Evolutionary conservation across 116 monocot species (phyloP).

Genomic region (Posidonia oceanica): DNA sequence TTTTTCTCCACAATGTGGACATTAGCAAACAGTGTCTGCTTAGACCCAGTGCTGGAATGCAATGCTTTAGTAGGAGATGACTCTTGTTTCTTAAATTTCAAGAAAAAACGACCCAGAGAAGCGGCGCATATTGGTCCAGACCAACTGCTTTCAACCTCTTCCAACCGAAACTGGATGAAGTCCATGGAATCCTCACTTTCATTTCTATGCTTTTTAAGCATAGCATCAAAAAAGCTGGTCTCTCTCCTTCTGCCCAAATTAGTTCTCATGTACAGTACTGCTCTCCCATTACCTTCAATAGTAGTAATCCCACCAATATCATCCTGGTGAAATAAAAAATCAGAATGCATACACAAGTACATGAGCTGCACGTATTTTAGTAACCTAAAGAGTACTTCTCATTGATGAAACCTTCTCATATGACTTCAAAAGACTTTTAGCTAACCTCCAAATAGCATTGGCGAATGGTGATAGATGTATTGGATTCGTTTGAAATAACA

Average conservation of each 20-base stretch:
- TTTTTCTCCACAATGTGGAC: conserved; percentile 53
- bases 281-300: conserved; percentile 33
- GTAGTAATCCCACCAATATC: conserved; percentile 19
- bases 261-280: conserved; percentile 27
- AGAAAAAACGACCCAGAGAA: conserved; percentile 79
- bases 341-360: not conserved
- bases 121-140: conserved; percentile 83
- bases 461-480: conserved; percentile 32
- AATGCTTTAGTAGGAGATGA: conserved; percentile 7
- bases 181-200: conserved; percentile 32
- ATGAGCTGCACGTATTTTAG: too few relatives aligned
- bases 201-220: conserved; percentile 41
- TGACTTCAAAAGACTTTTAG: not conserved
- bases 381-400: too few relatives aligned
- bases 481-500: conserved; percentile 64
- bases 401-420: too few relatives aligned
- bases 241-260: conserved; percentile 19
- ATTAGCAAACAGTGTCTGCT: conserved; percentile 34
- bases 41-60: conserved; percentile 3
- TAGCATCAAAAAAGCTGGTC: conserved; percentile 32
- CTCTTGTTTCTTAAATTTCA: conserved; percentile 51
- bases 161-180: conserved; percentile 55
- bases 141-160: conserved; percentile 50
- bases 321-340: conserved; percentile 29
- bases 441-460: conserved; percentile 70